phyloP scores from a whole-genome alignment of 768 basidiomycete species.

The Jaapia argillacea region DNA sequence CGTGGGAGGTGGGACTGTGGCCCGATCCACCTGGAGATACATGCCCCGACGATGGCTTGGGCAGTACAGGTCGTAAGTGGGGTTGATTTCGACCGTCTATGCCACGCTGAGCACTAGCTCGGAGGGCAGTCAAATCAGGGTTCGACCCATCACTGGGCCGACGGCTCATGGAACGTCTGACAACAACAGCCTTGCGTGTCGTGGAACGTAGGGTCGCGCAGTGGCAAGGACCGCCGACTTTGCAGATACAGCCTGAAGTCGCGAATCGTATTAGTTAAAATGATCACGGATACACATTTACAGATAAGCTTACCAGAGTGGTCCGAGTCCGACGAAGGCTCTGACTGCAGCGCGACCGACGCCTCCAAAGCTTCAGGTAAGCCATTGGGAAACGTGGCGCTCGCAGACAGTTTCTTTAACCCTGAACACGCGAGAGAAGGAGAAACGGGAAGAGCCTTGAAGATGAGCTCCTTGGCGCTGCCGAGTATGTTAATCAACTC shows the following conservation, averaged over 20 bases:
- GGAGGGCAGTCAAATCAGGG: too few species aligned
- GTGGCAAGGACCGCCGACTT: constrained; percentile 36
- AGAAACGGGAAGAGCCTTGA: constrained; percentile 26
- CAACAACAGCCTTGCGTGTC: constrained; percentile 5
- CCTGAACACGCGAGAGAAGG: constrained; percentile 22
- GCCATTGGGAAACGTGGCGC: constrained; percentile 77
- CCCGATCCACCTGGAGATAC: not conserved
- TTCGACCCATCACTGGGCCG: too few species aligned
- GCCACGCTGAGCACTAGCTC: not conserved
- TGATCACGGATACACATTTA: not conserved
- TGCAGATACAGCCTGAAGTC: constrained; percentile 37
- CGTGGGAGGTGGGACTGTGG: constrained; percentile 20
- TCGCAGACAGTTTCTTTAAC: constrained; percentile 47
- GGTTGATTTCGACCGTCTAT: not conserved
- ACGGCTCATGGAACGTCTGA: constrained; percentile 1
- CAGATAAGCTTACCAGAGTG: constrained; percentile 32
- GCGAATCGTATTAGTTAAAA: not conserved
- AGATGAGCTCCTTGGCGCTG: constrained; percentile 27
- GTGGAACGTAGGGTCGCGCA: constrained; percentile 38
- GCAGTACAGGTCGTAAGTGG: not conserved
- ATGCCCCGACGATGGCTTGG: not conserved
- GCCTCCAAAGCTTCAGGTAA: constrained; percentile 61
- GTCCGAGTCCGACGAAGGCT: constrained; percentile 52
- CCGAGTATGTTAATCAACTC: constrained; percentile 21
- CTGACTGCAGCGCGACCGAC: constrained; percentile 43